These are phyloP conservation scores for Cryptosporidium canis DNA, from an alignment of 169 alveolate genomes.

Conservation along the genomic window DNA sequence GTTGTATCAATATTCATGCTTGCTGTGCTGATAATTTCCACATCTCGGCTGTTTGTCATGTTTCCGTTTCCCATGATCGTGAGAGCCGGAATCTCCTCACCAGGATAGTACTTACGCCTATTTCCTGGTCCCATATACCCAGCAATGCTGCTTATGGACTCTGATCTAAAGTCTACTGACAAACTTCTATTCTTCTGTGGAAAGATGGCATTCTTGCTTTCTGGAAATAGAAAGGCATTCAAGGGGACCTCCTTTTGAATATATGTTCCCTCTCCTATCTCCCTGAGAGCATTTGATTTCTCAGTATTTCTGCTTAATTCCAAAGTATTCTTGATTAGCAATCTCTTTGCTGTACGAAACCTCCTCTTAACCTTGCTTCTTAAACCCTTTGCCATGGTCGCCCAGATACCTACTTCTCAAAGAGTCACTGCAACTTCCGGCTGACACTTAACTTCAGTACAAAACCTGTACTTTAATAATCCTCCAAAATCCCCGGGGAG, in stretches of 20 bases:
- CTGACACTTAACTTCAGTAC: too few relatives aligned
- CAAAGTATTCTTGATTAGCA: conserved; percentile 38
- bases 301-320: conserved; percentile 58
- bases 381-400: conserved; percentile 49
- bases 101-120: conserved; percentile 67
- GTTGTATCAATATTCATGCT: conserved; percentile 1
- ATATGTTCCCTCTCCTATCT: conserved; percentile 65
- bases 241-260: conserved; percentile 45
- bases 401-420: neutral
- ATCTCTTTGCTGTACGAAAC: conserved; percentile 70
- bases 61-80: conserved; percentile 60
- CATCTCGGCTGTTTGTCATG: conserved; percentile 64
- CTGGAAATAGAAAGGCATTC: conserved; percentile 65
- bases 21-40: conserved; percentile 2
- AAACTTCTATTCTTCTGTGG: conserved; percentile 41
- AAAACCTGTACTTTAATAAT: too few relatives aligned
- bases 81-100: conserved; percentile 18
- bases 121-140: conserved; percentile 72
- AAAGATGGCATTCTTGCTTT: conserved; percentile 36
- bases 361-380: conserved; percentile 68
- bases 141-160: conserved; percentile 60
- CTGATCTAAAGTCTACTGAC: conserved; percentile 66
- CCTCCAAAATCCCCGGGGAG: too few relatives aligned
- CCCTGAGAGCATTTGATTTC: conserved; percentile 34
- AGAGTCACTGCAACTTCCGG: too few relatives aligned